Base-by-base conservation (phyloP, 345 rosid genomes). In the Acer yangbiense region DNA sequence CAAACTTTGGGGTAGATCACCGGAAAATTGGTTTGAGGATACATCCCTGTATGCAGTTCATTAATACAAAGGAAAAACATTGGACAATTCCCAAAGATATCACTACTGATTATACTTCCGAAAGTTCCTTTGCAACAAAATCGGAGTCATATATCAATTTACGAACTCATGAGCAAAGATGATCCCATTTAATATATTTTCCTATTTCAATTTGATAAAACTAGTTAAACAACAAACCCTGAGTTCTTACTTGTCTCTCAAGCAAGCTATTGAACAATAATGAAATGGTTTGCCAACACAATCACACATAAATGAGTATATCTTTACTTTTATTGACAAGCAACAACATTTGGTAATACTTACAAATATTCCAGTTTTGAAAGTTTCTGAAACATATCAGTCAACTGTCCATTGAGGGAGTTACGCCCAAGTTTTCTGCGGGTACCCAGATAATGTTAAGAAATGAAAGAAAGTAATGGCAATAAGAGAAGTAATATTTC, bases 331-430 rank as follows among this genome's bases (percentile, higher is more conserved):
- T 57, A 35, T 35, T 35, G 6, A 35, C 39, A 35, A 35, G 6
- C 39, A 4, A 4, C 39, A 35, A 35, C 4, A 35, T 35, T 4
- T 35, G 39, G 39, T 35, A 4, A 35, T 35, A 84, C 97, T 91
- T 86, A 91, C 98, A 94, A 14, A 25, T 84, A 79, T 72, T 88
- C 81, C 32, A 95, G 95, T 75, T 95, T 91, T 14, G 84, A 63
- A 43, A 93, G 92, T 71, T 89, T 93, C 66, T 88, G 89, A 76
- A 95, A 95, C 96, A 92, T 92, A 69, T 95, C 99, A 68, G 85
- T 92, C 44, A 95, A 69, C 80, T 91, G 93, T 68, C 98, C 98
- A 32, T 88, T 87, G 44, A 93, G 93, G 77, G 88, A 78, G 84
- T 94, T 93, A 62, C 83, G 90, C 64, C 89, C 87, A 74, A 93